Evolutionary conservation across 371 early-diverging fungal genomes (phyloP).

Genomic region (Capillidium heterosporum): DNA sequence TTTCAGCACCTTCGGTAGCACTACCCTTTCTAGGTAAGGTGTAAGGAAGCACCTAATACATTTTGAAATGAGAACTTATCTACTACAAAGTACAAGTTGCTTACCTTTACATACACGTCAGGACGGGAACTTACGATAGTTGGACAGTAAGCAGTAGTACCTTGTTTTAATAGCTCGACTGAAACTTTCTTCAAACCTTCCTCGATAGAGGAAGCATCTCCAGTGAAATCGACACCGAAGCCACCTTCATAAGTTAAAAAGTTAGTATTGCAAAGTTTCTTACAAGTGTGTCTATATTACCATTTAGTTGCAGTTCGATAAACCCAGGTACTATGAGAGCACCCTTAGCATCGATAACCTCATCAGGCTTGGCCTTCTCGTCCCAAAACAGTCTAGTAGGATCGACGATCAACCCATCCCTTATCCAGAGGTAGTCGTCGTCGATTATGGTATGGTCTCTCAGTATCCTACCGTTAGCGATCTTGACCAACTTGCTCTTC

Average conservation of each 20-base stretch:
- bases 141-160: slow-evolving; percentile 69
- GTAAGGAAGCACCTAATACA: slow-evolving; percentile 34
- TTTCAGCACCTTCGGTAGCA: slow-evolving; percentile 44
- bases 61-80: not conserved
- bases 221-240: slow-evolving; percentile 71
- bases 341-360: slow-evolving; percentile 53
- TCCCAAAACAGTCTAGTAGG: slow-evolving; percentile 51
- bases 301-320: slow-evolving; percentile 72
- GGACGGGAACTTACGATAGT: slow-evolving; percentile 61
- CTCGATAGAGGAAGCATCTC: slow-evolving; percentile 22
- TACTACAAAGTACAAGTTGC: not conserved
- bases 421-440: slow-evolving; percentile 53
- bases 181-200: slow-evolving; percentile 43
- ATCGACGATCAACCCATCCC: slow-evolving; percentile 58
- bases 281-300: slow-evolving; percentile 7
- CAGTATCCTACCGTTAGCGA: slow-evolving; percentile 55
- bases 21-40: slow-evolving; percentile 51
- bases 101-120: slow-evolving; percentile 53
- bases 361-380: slow-evolving; percentile 40
- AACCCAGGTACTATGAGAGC: slow-evolving; percentile 58
- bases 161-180: slow-evolving; percentile 52
- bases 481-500: slow-evolving; percentile 28
- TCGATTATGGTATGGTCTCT: slow-evolving; percentile 48
- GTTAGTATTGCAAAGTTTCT: not conserved
- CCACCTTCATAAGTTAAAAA: slow-evolving; percentile 23